These are phyloP conservation scores for Fusarium vanettenii DNA, from an alignment of 2,329 filamentous ascomycete genomes.

Conservation along the genomic window DNA sequence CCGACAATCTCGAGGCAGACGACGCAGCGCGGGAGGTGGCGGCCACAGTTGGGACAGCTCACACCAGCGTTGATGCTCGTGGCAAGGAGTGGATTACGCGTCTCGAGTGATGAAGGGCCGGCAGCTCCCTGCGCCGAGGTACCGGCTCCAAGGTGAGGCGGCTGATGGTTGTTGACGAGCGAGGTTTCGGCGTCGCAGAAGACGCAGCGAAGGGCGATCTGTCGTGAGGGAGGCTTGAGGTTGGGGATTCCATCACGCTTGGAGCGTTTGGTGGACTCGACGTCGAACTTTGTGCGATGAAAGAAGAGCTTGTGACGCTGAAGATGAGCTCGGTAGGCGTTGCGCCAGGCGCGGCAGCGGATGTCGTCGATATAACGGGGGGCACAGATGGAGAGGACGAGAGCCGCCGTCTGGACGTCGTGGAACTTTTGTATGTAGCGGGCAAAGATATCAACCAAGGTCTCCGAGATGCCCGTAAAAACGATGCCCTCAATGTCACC, in stretches of 20 bases:
- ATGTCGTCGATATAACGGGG: conserved; percentile 83
- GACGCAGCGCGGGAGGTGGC: conserved; percentile 74
- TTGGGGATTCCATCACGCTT: conserved; percentile 66
- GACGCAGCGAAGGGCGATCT: conserved; percentile 80
- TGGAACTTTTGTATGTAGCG: conserved; percentile 80
- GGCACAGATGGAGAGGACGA: conserved; percentile 79
- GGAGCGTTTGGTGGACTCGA: conserved; percentile 78
- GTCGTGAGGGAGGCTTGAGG: conserved; percentile 67
- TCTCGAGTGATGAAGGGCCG: conserved; percentile 48
- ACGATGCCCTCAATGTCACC: conserved; percentile 84
- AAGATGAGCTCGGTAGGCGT: conserved; percentile 76
- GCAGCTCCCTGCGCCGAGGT: conserved; percentile 24
- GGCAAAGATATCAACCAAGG: conserved; percentile 79
- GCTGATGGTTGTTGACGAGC: conserved; percentile 54
- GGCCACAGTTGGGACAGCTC: conserved; percentile 74
- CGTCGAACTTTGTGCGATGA: conserved; percentile 81
- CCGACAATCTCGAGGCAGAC: conserved; percentile 76
- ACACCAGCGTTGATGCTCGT: conserved; percentile 70
- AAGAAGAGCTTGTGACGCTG: conserved; percentile 80
- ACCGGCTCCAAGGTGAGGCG: conserved; percentile 14
- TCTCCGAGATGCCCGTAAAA: conserved; percentile 80
- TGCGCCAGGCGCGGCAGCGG: conserved; percentile 80
- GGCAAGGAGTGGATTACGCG: conserved; percentile 67
- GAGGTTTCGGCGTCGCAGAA: conserved; percentile 76
- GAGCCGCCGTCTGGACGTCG: conserved; percentile 82